These are phyloP conservation scores for Lichina pygmaea DNA, from an alignment of 495 filamentous ascomycete genomes.

Conservation along the genomic window DNA sequence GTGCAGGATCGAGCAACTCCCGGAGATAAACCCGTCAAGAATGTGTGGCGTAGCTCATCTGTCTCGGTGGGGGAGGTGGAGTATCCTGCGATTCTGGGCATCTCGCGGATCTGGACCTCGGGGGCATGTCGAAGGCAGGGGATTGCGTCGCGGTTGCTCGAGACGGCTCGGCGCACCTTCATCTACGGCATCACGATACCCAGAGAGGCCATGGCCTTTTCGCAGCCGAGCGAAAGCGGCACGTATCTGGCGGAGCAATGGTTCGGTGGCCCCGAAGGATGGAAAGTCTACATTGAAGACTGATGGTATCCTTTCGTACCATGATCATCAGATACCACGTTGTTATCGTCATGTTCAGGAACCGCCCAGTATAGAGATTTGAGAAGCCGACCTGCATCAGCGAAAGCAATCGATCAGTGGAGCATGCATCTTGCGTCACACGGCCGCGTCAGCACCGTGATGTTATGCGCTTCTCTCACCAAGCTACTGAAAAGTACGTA, in stretches of 20 bases:
- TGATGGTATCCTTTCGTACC: not conserved
- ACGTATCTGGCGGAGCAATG: slow-evolving; percentile 32
- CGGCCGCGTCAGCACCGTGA: too few relatives aligned
- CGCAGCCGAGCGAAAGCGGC: slow-evolving; percentile 50
- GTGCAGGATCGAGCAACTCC: slow-evolving; percentile 9
- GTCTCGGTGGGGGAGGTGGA: slow-evolving; percentile 13
- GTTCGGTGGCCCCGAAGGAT: slow-evolving; percentile 20
- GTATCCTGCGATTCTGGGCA: slow-evolving; percentile 26
- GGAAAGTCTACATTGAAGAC: slow-evolving; percentile 14
- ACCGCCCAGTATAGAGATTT: not conserved
- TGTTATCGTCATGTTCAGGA: slow-evolving; percentile 3
- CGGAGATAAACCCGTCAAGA: slow-evolving; percentile 2
- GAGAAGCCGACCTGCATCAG: too few relatives aligned
- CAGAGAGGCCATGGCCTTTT: slow-evolving; percentile 39
- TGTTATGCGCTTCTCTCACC: too few relatives aligned
- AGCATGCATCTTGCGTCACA: too few relatives aligned
- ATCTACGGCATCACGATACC: slow-evolving; percentile 38
- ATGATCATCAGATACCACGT: slow-evolving; percentile 4
- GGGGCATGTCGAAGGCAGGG: slow-evolving; percentile 28
- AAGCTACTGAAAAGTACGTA: too few relatives aligned
- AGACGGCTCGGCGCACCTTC: slow-evolving; percentile 32
- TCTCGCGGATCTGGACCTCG: slow-evolving; percentile 52
- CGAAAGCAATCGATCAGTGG: too few relatives aligned
- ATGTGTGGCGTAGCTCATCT: slow-evolving; percentile 13
- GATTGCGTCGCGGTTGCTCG: slow-evolving; percentile 32